Conservation (phyloP, 192 early-diverging fungal genomes). For the Entomortierella chlamydospora region DNA sequence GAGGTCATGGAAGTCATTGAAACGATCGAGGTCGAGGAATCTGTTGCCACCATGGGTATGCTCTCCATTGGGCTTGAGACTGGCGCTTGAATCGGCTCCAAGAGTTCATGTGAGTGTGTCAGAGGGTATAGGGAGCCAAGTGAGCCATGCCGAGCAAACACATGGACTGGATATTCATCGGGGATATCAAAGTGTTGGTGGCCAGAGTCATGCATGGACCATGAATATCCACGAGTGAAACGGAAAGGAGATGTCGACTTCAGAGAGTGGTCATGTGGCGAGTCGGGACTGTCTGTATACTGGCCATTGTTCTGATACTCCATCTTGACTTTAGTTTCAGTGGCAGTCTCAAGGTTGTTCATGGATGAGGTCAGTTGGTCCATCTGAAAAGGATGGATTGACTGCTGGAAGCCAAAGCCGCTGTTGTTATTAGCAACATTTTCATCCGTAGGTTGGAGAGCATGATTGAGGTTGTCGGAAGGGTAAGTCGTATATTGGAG, state of each 20-base stretch:
- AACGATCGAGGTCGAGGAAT: constrained; percentile 32
- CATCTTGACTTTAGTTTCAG: background rate
- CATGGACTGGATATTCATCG: constrained; percentile 14
- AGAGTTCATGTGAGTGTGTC: constrained; percentile 26
- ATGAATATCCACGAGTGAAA: constrained; percentile 13
- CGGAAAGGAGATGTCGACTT: background rate
- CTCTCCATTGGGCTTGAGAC: background rate
- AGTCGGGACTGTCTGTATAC: background rate
- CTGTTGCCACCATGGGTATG: constrained; percentile 20
- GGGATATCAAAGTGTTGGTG: constrained; percentile 16
- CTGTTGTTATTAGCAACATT: background rate
- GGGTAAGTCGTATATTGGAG: constrained; percentile 2
- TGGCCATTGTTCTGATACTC: constrained; percentile 1
- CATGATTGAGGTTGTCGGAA: background rate
- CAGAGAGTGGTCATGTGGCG: background rate
- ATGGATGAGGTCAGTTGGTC: constrained; percentile 35
- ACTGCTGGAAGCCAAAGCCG: background rate
- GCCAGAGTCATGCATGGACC: constrained; percentile 13
- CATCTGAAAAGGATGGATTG: constrained; percentile 40
- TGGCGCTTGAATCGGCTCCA: constrained; percentile 18
- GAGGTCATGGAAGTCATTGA: constrained; percentile 14
- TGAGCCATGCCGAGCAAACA: constrained; percentile 29
- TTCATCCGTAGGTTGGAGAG: background rate
- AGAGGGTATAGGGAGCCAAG: constrained; percentile 40
- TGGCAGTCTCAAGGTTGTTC: constrained; percentile 25